Percentiles rank a stretch among this genome's conserved stretches.
Evolutionary conservation across 176 grass and related monocot species (phyloP).

Genomic region (Aegilops umbellulata): DNA sequence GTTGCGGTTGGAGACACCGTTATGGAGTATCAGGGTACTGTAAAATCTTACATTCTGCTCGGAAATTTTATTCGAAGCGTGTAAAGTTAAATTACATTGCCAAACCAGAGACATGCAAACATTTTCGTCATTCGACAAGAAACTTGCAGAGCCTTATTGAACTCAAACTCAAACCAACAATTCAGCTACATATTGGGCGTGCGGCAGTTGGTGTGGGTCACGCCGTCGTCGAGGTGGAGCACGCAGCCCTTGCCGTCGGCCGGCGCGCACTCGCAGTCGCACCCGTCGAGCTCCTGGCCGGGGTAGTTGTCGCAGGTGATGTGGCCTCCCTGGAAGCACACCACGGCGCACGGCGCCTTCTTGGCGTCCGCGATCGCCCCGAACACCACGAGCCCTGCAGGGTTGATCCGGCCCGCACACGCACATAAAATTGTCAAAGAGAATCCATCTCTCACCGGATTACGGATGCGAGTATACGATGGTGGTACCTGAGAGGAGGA

Average conservation of each 20-base stretch:
- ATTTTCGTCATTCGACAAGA: background rate
- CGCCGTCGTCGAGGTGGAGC: constrained; percentile 33
- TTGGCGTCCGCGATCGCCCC: background rate
- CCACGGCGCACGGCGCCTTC: background rate
- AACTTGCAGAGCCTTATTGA: background rate
- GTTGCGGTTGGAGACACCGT: no score
- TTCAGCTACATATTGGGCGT: background rate
- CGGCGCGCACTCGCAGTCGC: constrained; percentile 40
- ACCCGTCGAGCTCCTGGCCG: constrained; percentile 22
- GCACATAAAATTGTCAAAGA: background rate
- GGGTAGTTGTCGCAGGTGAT: constrained; percentile 49
- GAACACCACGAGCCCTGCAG: constrained; percentile 22
- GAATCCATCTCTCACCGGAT: background rate
- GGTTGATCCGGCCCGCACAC: background rate
- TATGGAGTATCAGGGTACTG: no score
- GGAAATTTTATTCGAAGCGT: background rate
- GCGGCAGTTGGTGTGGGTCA: background rate
- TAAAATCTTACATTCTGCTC: background rate
- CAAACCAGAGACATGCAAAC: background rate
- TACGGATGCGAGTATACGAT: background rate
- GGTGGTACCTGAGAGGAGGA: constrained; percentile 18
- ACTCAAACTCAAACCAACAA: background rate
- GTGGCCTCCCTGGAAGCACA: constrained; percentile 38
- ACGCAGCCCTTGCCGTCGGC: constrained; percentile 19
- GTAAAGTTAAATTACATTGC: background rate